A percentile compares a stretch with the other conserved stretches of the same genome.
phyloP scores from a whole-genome alignment of 495 filamentous ascomycete genomes.

The Neurospora terricola region DNA sequence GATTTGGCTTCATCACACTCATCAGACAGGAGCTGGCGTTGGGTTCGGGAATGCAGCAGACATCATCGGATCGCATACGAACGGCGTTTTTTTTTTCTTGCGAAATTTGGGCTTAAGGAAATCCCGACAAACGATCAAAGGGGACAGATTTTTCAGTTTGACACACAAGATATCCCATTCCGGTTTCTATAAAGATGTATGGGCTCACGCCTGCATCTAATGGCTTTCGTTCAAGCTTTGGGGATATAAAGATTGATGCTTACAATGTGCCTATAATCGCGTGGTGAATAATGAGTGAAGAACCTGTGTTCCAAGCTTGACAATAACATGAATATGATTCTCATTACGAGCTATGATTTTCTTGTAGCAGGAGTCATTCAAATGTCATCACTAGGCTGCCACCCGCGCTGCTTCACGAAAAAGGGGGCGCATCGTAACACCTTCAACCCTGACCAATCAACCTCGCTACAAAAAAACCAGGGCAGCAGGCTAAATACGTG shows the following conservation, averaged over 20 bases:
- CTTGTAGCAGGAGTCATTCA: not conserved
- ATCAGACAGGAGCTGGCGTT: not conserved
- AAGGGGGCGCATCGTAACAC: not conserved
- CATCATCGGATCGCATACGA: not conserved
- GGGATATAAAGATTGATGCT: not conserved
- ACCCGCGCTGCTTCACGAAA: not conserved
- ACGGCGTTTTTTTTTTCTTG: not conserved
- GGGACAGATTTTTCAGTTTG: not conserved
- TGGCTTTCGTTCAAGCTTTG: not conserved
- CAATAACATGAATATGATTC: not conserved
- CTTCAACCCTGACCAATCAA: not conserved
- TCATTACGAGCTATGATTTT: not conserved
- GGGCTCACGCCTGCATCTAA: not conserved
- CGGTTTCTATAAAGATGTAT: not conserved
- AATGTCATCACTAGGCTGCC: not conserved
- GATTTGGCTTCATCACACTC: not conserved
- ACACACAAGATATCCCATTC: not conserved
- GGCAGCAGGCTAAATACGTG: too few relatives aligned
- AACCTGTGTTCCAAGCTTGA: not conserved
- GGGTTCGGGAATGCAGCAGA: not conserved
- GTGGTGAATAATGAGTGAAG: not conserved
- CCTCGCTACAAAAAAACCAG: not conserved
- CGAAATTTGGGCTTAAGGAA: not conserved
- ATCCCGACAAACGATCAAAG: not conserved
- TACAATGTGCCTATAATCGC: too few relatives aligned